Evolutionary conservation across 2,329 filamentous ascomycete genomes (phyloP).

Genomic region (Nannizziopsis arthrosporioides): DNA sequence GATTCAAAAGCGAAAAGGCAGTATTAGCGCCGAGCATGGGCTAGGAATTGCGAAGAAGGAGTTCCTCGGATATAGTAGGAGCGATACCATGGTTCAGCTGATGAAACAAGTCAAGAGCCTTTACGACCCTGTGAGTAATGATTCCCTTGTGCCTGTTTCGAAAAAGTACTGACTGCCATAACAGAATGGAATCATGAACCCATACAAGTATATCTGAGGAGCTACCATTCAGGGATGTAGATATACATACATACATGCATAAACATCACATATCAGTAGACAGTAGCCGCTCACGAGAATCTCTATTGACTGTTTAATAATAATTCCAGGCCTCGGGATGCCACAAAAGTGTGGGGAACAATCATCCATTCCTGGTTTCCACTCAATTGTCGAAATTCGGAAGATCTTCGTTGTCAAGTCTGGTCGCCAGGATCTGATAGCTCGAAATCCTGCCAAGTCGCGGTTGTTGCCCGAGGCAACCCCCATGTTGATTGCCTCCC

Average conservation of each 20-base stretch:
- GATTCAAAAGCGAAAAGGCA: conserved; percentile 77
- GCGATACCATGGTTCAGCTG: conserved; percentile 70
- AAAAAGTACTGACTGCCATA: not conserved
- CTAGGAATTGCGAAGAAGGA: conserved; percentile 91
- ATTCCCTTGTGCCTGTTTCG: conserved; percentile 6
- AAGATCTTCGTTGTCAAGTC: too few relatives aligned
- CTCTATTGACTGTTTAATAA: too few relatives aligned
- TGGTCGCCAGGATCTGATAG: too few relatives aligned
- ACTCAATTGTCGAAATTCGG: too few relatives aligned
- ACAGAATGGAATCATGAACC: conserved; percentile 96
- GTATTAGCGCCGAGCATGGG: conserved; percentile 94
- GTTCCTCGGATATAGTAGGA: conserved; percentile 85
- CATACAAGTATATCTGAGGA: conserved; percentile 76
- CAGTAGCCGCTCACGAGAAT: too few relatives aligned
- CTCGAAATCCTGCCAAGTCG: conserved; percentile 2
- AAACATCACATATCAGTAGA: too few relatives aligned
- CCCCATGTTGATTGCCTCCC: not conserved
- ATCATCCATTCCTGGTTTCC: too few relatives aligned
- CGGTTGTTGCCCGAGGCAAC: conserved; percentile 18
- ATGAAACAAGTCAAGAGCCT: conserved; percentile 94
- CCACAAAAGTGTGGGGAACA: too few relatives aligned
- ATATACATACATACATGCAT: too few relatives aligned
- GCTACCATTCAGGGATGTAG: too few relatives aligned
- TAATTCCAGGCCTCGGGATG: too few relatives aligned
- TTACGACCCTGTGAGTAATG: conserved; percentile 72